Percentiles rank a stretch among this genome's conserved stretches.
Evolutionary conservation across 257 asterid genomes (phyloP).

Genomic region (Solanum commersonii): DNA sequence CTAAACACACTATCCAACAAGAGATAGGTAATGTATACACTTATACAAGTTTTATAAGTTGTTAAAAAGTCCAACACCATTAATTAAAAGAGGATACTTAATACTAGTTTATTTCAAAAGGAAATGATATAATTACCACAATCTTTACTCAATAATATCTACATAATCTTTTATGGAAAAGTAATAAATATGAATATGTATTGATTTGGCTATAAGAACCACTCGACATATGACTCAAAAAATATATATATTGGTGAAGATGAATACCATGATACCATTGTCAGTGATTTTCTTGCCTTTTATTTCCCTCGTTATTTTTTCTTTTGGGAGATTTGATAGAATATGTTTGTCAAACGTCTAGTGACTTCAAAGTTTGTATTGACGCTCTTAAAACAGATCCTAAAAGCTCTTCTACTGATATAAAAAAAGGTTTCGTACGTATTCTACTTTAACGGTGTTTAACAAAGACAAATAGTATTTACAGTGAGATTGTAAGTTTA

Average conservation of each 20-base stretch:
- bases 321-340: background rate
- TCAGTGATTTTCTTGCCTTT: too few relatives aligned
- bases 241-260: background rate
- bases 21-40: too few relatives aligned
- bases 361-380: background rate
- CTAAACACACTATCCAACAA: too few relatives aligned
- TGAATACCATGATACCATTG: background rate
- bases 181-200: background rate
- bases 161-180: background rate
- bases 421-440: background rate
- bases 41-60: too few relatives aligned
- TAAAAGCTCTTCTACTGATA: background rate
- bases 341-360: background rate
- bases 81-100: background rate
- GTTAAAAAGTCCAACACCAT: too few relatives aligned
- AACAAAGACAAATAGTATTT: background rate
- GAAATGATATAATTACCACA: background rate
- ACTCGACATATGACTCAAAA: background rate
- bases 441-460: background rate
- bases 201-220: background rate
- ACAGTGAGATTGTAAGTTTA: background rate
- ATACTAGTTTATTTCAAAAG: too few relatives aligned
- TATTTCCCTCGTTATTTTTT: background rate
- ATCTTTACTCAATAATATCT: background rate
- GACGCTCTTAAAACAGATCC: background rate